Evolutionary conservation across 495 filamentous ascomycete species (phyloP), one percentile per base, ranked within the genome.

Genomic region (Xylaria scruposa): DNA sequence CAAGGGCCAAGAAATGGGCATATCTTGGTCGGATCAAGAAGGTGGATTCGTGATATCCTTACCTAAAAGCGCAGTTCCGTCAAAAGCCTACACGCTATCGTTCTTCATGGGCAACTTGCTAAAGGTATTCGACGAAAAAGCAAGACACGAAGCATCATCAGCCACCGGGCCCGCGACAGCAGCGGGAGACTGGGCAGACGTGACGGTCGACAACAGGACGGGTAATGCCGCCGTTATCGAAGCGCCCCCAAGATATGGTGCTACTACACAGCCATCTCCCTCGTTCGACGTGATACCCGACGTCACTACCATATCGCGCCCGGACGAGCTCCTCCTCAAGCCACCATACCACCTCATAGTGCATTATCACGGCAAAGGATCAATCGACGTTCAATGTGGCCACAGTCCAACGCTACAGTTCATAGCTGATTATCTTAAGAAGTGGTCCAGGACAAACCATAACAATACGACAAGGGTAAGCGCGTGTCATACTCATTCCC

Each of bases 301-400:
- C 33, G 70, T 78, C 24, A 73, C 33, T 0, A 73, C 74, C 0
- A 72, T 84, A 1, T 78, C 80, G 9, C 66, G 79, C 6, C 82
- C 81, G 4, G 79, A 82, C 40, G 76, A 83, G 56, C 71, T 84
- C 8, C 75, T 84, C 40, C 73, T 79, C 12, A 75, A 68, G 13
- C 80, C 82, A 6, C 83, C 83, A 10, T 85, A 84, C 54, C 74
- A 84, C 60, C 79, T 85, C 26, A 73, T 70, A 13, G 67, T 84
- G 4, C 67, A 66, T 21, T 61, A 61, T 12, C 51, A 38, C 8
- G 60, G 74, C 7, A 61, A 61, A 26, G 38, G 36, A 5, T 21
- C 62, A 0, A 74, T 84, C 38, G 75, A 80, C 42, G 51, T 85
- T 8, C 77, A 82, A 15, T 76, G 78, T 60, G 83, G 82, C 49